Conservation (phyloP, 768 basidiomycete genomes). For the Suillus discolor region DNA sequence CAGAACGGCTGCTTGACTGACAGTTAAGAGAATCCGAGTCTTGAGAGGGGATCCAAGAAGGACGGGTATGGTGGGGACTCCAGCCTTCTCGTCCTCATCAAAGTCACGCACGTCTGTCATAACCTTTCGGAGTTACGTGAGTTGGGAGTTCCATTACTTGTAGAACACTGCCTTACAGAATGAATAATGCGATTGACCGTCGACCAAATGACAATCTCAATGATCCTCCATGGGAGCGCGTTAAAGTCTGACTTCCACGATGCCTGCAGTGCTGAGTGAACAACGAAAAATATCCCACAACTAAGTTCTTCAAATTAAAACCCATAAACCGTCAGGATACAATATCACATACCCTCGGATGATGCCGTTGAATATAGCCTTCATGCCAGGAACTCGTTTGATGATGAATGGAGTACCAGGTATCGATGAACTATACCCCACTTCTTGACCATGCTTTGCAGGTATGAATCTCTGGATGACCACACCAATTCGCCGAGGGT, state of each 20-base stretch:
- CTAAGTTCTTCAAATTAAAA: background rate
- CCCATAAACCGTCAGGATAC: background rate
- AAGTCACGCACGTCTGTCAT: background rate
- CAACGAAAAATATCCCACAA: background rate
- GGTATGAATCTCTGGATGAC: background rate
- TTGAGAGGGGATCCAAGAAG: background rate
- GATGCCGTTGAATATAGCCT: background rate
- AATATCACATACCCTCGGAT: background rate
- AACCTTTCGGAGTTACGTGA: background rate
- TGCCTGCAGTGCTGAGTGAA: background rate
- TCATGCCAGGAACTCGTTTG: background rate
- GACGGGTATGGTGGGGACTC: background rate
- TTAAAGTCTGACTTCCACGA: background rate
- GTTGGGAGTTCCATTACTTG: background rate
- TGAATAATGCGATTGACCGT: background rate
- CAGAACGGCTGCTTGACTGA: background rate
- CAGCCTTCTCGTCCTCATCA: background rate
- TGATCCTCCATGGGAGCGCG: background rate
- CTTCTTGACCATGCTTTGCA: background rate
- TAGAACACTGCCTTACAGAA: background rate
- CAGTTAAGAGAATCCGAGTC: background rate
- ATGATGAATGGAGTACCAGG: background rate
- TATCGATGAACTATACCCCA: background rate
- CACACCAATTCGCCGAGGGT: background rate
- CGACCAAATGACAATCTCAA: background rate